Evolutionary conservation across 2,329 filamentous ascomycete genomes (phyloP).

Genomic region (Ramularia collo-cygni): DNA sequence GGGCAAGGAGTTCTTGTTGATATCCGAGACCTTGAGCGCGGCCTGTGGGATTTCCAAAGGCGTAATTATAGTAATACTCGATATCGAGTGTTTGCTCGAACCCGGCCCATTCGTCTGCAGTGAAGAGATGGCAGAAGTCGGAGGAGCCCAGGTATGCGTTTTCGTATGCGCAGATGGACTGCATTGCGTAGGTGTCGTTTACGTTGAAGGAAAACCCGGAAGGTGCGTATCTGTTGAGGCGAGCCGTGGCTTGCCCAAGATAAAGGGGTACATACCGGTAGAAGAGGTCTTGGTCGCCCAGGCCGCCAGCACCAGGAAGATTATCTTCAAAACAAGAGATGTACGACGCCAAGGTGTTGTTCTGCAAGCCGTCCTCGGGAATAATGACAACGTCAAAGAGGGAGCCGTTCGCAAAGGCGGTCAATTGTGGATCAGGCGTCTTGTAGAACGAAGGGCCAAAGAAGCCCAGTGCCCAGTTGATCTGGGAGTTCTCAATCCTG

Average conservation of each 20-base stretch:
- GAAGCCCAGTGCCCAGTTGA: conserved; percentile 48
- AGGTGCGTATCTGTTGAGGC: conserved; percentile 44
- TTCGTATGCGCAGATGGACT: conserved; percentile 50
- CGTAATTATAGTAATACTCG: conserved; percentile 42
- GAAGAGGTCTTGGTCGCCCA: conserved; percentile 38
- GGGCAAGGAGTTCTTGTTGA: conserved; percentile 46
- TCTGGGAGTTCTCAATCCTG: conserved; percentile 49
- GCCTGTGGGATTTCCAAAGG: conserved; percentile 40
- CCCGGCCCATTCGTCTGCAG: conserved; percentile 48
- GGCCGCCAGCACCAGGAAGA: conserved; percentile 28
- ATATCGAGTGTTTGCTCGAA: conserved; percentile 50
- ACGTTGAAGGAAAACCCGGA: conserved; percentile 43
- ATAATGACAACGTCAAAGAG: conserved; percentile 45
- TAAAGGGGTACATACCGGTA: conserved; percentile 43
- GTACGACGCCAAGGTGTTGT: conserved; percentile 50
- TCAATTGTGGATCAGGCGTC: conserved; percentile 34
- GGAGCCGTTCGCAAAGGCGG: conserved; percentile 33
- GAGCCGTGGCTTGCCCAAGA: conserved; percentile 38
- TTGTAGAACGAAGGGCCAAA: conserved; percentile 43
- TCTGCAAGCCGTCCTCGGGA: conserved; percentile 44
- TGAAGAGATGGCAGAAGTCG: conserved; percentile 49
- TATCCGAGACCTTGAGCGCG: conserved; percentile 49
- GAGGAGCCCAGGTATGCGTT: conserved; percentile 43
- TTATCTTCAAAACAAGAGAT: conserved; percentile 43
- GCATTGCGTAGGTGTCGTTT: conserved; percentile 40